Base-by-base conservation (phyloP, 1,284 basidiomycete genomes). In the Ustilago xerochloae region DNA sequence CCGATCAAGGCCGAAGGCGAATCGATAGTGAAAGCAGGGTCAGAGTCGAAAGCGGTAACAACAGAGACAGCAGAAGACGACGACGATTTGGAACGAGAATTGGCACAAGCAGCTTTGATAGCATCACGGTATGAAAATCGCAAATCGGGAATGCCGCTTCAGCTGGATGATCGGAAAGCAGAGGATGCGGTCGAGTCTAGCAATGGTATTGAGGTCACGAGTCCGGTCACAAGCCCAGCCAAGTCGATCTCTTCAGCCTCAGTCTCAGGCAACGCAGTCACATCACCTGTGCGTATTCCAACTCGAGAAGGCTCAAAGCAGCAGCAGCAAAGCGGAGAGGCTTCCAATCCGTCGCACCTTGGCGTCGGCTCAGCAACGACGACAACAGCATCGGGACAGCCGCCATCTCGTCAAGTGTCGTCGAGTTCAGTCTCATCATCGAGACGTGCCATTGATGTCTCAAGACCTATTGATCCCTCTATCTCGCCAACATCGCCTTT, bases 371-470 rank as follows among this genome's bases (percentile, higher is more conserved):
- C n/a, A n/a, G n/a, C n/a, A n/a, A n/a, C n/a, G n/a, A n/a, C n/a
- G n/a, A n/a, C n/a, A n/a, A n/a, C n/a, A n/a, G 48, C 36, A 30
- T n/a, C 46, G 24, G 39, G 26, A 5, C 46, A 58, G 32, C 29
- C 38, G 29, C 32, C 10, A 28, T 43, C 49, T 20, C 66, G 56
- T 8, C 66, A 60, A 46, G 48, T 30, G 6, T 41, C 70, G 1
- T 46, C 63, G 6, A 20, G 51, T 3, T 63, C 65, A 6, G 22
- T 50, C 8, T 50, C 46, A 5, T 50, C 56, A 4, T 61, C 71
- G 13, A 62, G 71, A 18, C 35, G 52, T 35, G 71, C 62, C 13
- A 69, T 74, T 20, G 71, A 74, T 41, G 71, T 74, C 1, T 49
- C 71, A 12, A 29, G 71, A 33, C 71, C 71, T 1, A 74, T 69